Conservation (phyloP, 176 grass and related monocot species). For the Poa pratensis region DNA sequence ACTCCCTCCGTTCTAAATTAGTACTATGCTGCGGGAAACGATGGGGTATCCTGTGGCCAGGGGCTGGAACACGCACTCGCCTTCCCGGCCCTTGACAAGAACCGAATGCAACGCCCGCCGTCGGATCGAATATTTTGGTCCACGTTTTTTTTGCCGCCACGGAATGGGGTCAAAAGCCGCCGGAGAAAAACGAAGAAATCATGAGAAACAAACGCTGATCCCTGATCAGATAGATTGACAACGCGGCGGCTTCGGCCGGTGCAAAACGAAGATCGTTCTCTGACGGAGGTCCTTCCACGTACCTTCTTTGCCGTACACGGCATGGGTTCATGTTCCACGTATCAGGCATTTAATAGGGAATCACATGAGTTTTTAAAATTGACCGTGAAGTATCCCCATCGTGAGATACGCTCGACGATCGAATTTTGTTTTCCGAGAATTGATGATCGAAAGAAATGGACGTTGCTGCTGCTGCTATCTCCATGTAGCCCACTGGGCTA, state of each 20-base stretch:
- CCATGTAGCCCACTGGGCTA: background rate
- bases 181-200: background rate
- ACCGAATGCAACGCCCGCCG: background rate
- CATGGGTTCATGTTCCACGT: background rate
- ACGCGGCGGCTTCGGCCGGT: background rate
- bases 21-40: background rate
- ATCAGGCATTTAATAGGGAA: background rate
- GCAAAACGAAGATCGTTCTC: background rate
- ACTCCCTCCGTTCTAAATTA: too few species aligned
- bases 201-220: background rate
- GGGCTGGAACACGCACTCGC: constrained; percentile 31
- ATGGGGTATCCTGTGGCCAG: background rate
- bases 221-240: background rate
- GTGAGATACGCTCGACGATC: background rate
- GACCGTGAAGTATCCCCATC: background rate
- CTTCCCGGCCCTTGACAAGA: background rate
- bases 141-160: background rate
- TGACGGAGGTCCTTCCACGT: constrained; percentile 21
- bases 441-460: background rate
- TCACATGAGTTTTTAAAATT: background rate
- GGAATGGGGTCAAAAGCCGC: constrained; percentile 9
- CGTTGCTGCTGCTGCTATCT: background rate
- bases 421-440: background rate
- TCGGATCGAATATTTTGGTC: background rate
- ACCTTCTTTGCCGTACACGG: constrained; percentile 10